A percentile compares a stretch with the other conserved stretches of the same genome.
These are phyloP conservation scores for Amanita pallidorosea DNA, from an alignment of 768 basidiomycete species.

Conservation along the genomic window DNA sequence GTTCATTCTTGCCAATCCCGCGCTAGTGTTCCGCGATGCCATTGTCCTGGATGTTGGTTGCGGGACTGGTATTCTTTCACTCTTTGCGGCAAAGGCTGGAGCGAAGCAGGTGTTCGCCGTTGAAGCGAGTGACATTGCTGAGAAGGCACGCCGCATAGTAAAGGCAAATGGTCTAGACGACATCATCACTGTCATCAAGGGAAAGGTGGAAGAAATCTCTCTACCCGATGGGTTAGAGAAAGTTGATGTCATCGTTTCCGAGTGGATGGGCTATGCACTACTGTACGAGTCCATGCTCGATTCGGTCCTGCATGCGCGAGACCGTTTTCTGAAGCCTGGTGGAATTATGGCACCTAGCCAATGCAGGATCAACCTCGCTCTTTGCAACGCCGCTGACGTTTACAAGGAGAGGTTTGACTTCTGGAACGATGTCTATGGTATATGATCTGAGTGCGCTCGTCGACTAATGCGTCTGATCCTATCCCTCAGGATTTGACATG, in stretches of 20 bases:
- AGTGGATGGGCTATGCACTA: conserved; percentile 95
- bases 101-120: conserved; percentile 87
- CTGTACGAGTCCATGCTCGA: conserved; percentile 98
- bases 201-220: conserved; percentile 82
- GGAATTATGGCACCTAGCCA: conserved; percentile 92
- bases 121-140: conserved; percentile 79
- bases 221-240: conserved; percentile 62
- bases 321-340: conserved; percentile 66
- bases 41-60: conserved; percentile 94
- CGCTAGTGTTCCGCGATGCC: conserved; percentile 64
- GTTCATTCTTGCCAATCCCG: conserved; percentile 78
- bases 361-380: conserved; percentile 72
- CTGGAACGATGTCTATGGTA: conserved; percentile 90
- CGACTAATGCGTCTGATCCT: not conserved
- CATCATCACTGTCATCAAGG: conserved; percentile 78
- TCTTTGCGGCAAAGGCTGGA: conserved; percentile 84
- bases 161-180: conserved; percentile 62
- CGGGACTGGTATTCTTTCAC: conserved; percentile 86
- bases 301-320: conserved; percentile 82
- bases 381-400: conserved; percentile 68
- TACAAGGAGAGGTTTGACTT: conserved; percentile 77
- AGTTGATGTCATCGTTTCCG: conserved; percentile 92
- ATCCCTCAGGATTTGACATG: conserved; percentile 69
- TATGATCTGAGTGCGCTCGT: not conserved
- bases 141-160: conserved; percentile 69